Percentiles rank a stretch among this genome's conserved stretches.
These are phyloP conservation scores for Phytophthora europaea DNA, from an alignment of 352 stramenopile genomes.

Conservation along the genomic window DNA sequence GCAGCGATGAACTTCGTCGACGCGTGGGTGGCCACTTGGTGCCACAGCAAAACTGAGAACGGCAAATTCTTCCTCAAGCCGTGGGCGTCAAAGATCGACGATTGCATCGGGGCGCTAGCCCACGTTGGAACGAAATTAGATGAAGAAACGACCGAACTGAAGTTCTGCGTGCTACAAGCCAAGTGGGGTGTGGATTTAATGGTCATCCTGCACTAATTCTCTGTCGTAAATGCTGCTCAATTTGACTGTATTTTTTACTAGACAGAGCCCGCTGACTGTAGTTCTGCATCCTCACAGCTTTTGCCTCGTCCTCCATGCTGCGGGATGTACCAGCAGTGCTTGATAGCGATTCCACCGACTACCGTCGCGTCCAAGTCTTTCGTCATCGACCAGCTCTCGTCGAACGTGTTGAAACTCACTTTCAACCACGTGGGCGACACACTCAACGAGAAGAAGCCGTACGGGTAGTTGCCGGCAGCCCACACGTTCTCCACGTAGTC, in stretches of 20 bases:
- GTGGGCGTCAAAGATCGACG: neutral
- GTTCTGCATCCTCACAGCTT: slow-evolving; percentile 49
- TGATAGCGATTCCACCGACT: slow-evolving; percentile 62
- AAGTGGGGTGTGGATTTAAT: slow-evolving; percentile 3
- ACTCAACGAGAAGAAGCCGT: slow-evolving; percentile 76
- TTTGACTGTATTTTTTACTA: neutral
- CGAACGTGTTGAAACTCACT: slow-evolving; percentile 71
- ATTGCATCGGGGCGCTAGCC: neutral
- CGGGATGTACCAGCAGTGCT: slow-evolving; percentile 81
- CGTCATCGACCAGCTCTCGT: slow-evolving; percentile 68
- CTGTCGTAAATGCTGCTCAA: neutral
- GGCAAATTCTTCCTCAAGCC: slow-evolving; percentile 23
- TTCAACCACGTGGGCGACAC: slow-evolving; percentile 73
- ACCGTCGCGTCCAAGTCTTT: slow-evolving; percentile 57
- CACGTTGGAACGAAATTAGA: neutral
- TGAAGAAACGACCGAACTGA: neutral
- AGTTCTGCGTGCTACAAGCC: slow-evolving; percentile 2
- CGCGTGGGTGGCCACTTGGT: slow-evolving; percentile 24
- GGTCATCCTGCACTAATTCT: neutral
- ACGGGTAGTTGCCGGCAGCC: slow-evolving; percentile 68
- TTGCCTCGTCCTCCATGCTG: slow-evolving; percentile 45
- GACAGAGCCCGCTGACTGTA: slow-evolving; percentile 23
- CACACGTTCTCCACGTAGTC: slow-evolving; percentile 77
- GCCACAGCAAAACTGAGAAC: slow-evolving; percentile 16
- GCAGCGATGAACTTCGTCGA: slow-evolving; percentile 11